Evolutionary conservation across 2,329 filamentous ascomycete genomes (phyloP).

Genomic region (Microdochium paspali): DNA sequence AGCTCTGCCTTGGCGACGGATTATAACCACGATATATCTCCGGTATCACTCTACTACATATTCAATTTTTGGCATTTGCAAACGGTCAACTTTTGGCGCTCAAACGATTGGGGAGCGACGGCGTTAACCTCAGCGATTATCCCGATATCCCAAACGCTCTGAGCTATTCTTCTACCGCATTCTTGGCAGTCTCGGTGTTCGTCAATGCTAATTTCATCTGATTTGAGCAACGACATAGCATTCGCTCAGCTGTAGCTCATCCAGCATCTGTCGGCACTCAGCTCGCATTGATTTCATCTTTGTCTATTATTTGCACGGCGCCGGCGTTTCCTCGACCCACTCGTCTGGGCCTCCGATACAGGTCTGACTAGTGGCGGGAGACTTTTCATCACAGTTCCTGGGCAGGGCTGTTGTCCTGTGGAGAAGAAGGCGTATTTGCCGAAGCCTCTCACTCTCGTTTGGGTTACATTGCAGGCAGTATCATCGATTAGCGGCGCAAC

Average conservation of each 20-base stretch:
- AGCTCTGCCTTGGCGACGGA: no score
- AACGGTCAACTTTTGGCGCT: neutral
- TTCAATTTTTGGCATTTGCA: constrained; percentile 7
- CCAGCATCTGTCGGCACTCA: neutral
- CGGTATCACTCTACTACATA: neutral
- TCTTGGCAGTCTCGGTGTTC: neutral
- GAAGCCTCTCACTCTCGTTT: neutral
- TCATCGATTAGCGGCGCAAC: neutral
- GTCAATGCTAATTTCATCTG: neutral
- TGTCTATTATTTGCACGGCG: neutral
- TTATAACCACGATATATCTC: no score
- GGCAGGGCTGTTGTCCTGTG: neutral
- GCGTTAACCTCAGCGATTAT: neutral
- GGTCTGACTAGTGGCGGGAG: neutral
- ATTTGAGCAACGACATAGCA: neutral
- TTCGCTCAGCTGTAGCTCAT: neutral
- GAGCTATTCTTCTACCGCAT: neutral
- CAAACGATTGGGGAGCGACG: neutral
- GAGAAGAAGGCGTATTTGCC: neutral
- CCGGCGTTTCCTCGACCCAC: neutral
- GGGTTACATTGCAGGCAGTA: neutral
- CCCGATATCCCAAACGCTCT: neutral
- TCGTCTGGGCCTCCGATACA: neutral
- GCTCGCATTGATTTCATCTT: neutral
- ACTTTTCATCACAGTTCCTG: neutral